These are phyloP conservation scores for Persicaria tinctoria DNA, from an alignment of 148 eudicot genomes.

Conservation along the genomic window DNA sequence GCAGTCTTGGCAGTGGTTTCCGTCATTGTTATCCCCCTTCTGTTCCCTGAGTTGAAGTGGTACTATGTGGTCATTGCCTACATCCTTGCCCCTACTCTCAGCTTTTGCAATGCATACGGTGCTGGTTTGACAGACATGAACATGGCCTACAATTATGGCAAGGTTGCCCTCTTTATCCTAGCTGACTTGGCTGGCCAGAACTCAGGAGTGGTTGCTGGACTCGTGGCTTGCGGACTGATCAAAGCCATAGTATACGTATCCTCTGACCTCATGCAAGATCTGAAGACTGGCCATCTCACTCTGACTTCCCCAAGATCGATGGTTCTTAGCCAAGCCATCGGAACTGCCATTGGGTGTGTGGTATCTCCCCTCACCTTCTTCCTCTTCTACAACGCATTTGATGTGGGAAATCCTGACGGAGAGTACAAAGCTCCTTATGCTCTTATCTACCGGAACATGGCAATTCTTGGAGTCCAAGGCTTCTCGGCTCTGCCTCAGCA, in stretches of 20 bases:
- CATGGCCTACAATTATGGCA: constrained; percentile 91
- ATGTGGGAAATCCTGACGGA: constrained; percentile 70
- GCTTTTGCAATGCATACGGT: constrained; percentile 93
- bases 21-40: constrained; percentile 52
- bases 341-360: constrained; percentile 82
- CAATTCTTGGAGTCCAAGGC: constrained; percentile 78
- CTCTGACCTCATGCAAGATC: constrained; percentile 80
- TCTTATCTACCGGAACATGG: constrained; percentile 77
- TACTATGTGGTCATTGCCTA: constrained; percentile 62
- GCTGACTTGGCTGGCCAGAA: constrained; percentile 48
- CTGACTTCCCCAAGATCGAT: constrained; percentile 76
- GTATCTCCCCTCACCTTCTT: constrained; percentile 65
- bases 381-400: constrained; percentile 71
- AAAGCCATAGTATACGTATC: constrained; percentile 76
- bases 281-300: constrained; percentile 82
- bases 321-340: constrained; percentile 78
- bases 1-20: constrained; percentile 47
- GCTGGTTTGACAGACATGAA: constrained; percentile 90
- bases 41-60: constrained; percentile 86
- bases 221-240: constrained; percentile 74
- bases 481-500: constrained; percentile 78
- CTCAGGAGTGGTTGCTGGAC: constrained; percentile 76
- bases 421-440: constrained; percentile 88
- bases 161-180: constrained; percentile 80
- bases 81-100: constrained; percentile 63